Conservation (phyloP, 2,329 filamentous ascomycete genomes). For the Colletotrichum simmondsii region DNA sequence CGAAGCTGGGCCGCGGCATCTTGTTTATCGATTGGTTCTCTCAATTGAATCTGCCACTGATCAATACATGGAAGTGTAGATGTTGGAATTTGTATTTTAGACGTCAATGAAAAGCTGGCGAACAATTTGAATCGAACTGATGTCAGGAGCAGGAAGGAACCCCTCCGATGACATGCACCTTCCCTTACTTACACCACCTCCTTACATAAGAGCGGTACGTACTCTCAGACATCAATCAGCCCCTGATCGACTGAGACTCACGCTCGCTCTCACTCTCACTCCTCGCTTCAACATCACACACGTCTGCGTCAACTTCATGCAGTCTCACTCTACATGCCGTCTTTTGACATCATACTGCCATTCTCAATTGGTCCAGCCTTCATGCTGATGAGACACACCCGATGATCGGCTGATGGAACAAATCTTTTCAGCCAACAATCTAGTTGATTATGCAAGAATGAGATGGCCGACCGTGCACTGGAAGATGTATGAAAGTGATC, state of each 20-base stretch:
- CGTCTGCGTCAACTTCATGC: background rate
- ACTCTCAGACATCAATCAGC: background rate
- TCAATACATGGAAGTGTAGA: background rate
- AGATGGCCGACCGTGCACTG: background rate
- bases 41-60: background rate
- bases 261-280: background rate
- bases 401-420: background rate
- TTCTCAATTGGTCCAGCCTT: background rate
- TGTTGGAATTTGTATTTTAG: no score
- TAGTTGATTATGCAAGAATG: no score
- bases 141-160: background rate
- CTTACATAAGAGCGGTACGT: background rate
- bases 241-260: background rate
- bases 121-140: background rate
- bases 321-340: background rate
- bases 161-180: background rate
- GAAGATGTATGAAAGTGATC: background rate
- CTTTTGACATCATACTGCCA: background rate
- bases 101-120: background rate
- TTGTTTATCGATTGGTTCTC: background rate
- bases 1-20: background rate
- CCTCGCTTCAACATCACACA: background rate
- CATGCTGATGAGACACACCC: background rate
- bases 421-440: background rate
- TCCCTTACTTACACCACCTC: background rate